phyloP scores from a whole-genome alignment of 2,329 filamentous ascomycete genomes.

The Drechmeria coniospora region DNA sequence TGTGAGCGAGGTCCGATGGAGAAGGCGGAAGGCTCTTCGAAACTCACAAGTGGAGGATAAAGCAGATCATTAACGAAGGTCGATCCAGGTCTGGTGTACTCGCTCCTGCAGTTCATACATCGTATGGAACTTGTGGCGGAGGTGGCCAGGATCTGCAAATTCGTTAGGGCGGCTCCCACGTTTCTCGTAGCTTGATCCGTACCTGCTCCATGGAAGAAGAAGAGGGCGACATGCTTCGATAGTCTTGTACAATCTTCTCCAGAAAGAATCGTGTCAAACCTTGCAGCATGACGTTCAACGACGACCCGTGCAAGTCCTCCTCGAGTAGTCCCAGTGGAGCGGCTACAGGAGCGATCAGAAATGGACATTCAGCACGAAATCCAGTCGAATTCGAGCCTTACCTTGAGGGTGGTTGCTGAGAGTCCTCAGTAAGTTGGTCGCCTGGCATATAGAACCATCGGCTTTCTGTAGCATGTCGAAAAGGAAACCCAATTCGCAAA shows the following conservation, averaged over 20 bases:
- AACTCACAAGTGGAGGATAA: conserved; percentile 43
- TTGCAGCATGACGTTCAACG: conserved; percentile 72
- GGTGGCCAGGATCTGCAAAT: conserved; percentile 42
- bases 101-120: conserved; percentile 76
- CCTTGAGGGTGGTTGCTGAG: conserved; percentile 71
- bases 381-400: conserved; percentile 11
- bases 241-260: conserved; percentile 66
- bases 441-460: conserved; percentile 84
- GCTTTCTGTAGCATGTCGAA: conserved; percentile 98
- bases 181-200: conserved; percentile 8
- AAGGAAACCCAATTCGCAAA: conserved; percentile 89
- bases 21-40: too few relatives aligned
- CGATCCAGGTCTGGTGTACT: conserved; percentile 64
- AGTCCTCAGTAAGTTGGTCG: conserved; percentile 84
- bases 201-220: conserved; percentile 57
- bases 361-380: neutral
- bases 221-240: conserved; percentile 47
- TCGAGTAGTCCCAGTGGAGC: conserved; percentile 68
- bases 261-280: conserved; percentile 73
- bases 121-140: conserved; percentile 58
- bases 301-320: conserved; percentile 58
- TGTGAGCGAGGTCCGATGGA: conserved; percentile 1
- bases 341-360: conserved; percentile 27
- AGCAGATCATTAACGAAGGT: conserved; percentile 75
- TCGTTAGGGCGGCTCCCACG: too few relatives aligned